Evolutionary conservation across 2,329 filamentous ascomycete genomes (phyloP), one percentile per base, ranked within the genome.

Genomic region (Neonectria magnoliae): DNA sequence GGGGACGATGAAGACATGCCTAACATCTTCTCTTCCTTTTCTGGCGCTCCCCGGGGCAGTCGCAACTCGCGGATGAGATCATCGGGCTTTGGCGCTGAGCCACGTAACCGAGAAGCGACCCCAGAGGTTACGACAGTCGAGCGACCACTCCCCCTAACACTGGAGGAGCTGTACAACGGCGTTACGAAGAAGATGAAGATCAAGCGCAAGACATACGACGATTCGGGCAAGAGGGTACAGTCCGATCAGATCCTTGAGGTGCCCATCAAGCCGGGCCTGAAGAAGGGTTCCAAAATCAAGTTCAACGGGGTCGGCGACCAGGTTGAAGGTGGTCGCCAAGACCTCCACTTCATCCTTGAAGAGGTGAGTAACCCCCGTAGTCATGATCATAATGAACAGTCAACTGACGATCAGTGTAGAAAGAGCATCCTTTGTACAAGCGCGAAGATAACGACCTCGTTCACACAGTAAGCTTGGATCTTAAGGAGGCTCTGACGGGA

Each of bases 301-400:
- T 99, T 97, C 77, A 93, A 92, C 76, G 94, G 95, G 45, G 94
- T 99, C n/a, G 96, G 96, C 11, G 96, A 99, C 79, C 94, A 98
- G 78, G 94, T 97, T 66, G 96, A 98, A 76, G 96, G 96, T 45
- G 95, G 95, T 14, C 93, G 94, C 64, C 96, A 99, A 79, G 96
- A 99, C 80, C 81, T 99, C 57, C 94, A 98, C 78, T 97, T 99
- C 74, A 91, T 99, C 63, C 88, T 99, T 22, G 91, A 94, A 80
- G 95, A 98, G 91, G 93, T 94, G 88, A 84, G 90, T 60, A 57
- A 50, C 10, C 33, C 47, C 18, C n/a, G 18, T n/a, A 22, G 22
- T 2, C 8, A 8, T 25, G 10, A 33, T 25, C 10, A 48, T 25
- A 8, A 9, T 62, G 5, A 56, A 52, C 18, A 51, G 2, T 29